Base-by-base conservation (phyloP, 2,329 filamentous ascomycete genomes). In the Cladorrhinum sp. region DNA sequence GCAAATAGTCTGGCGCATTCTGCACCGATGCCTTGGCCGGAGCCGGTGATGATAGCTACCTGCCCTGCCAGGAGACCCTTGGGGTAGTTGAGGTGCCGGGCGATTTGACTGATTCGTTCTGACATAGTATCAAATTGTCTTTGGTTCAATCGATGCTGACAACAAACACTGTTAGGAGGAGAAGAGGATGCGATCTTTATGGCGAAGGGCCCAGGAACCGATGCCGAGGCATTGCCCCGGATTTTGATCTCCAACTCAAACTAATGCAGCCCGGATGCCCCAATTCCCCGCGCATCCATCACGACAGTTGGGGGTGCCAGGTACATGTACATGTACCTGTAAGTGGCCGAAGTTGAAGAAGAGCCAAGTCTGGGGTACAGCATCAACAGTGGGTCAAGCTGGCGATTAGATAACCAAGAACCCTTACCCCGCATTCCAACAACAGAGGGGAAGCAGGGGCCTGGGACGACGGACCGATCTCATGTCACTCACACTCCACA, bases 21-120 rank as follows among this genome's bases (percentile, higher is more conserved):
- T 25, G 91, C 92, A 23, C 92, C 92, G 72, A 96, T 96, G 62
- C 92, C 92, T 74, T 96, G 91, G 8, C 90, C 91, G 18, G 87
- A 86, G 50, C 92, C 91, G 2, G 92, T 96, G 73, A 96, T 89
- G 73, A 96, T 96, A 70, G 92, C 92, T 16, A 89, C 85, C 73
- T 96, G 91, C 56, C 89, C 89, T 27, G 83, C 83, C 58, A 96
- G 84, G 73, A 96, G 80, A 61, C 92, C 92, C 71, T 85, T 83
- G 38, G 92, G 91, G 77, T 87, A 93, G 78, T 92, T 93, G 69
- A 96, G 84, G 75, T 96, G 91, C 63, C 82, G 82, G 38, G 88
- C 84, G 68, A 96, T 85, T 75, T 95, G 91, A 45, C 82, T 78
- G 54, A 90, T 78, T 64, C 89, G 85, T 69, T 84, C 80, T 41